Evolutionary conservation across 495 filamentous ascomycete species (phyloP), one percentile per base, ranked within the genome.

Genomic region (Penicillium verhagenii): DNA sequence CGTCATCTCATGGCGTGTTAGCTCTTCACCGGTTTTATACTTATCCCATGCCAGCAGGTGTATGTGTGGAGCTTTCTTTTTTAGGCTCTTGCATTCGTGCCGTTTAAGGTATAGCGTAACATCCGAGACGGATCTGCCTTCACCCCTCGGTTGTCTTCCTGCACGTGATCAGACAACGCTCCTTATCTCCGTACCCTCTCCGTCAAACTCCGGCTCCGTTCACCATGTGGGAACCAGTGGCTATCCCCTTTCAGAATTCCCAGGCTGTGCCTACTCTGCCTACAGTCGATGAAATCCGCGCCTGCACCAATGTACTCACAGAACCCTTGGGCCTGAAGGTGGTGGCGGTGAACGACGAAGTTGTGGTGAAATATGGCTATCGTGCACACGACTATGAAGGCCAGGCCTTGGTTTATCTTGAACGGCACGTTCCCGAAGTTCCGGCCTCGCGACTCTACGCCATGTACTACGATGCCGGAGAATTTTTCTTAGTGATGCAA

Each of bases 191-290:
- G n/a, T n/a, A n/a, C n/a, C n/a, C n/a, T n/a, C n/a, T n/a, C n/a
- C n/a, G n/a, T n/a, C n/a, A n/a, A n/a, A n/a, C n/a, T n/a, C n/a
- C n/a, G n/a, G n/a, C n/a, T n/a, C n/a, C n/a, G n/a, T n/a, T n/a
- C n/a, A 62, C 51, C 39, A 65, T 63, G 63, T 66, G 63, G 63
- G 20, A 66, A 55, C 63, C 63, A 66, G 59, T 63, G n/a, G 59
- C n/a, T 47, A 39, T 57, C 50, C 63, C 63, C 48, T 63, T 63
- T 52, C 53, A 66, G 47, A 66, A 56, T 50, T 64, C 55, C 55
- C 57, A 57, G 42, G 55, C 52, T 47, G 52, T 59, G 44, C 57
- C 50, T 59, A 28, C 56, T 62, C 58, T 68, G 60, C 65, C 65
- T 52, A 65, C 65, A 50, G 54, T 51, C 53, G 65, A 61, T 54